These are phyloP conservation scores for Hanseniaspora mollemarum DNA, from an alignment of 805 yeast genomes.

Conservation along the genomic window DNA sequence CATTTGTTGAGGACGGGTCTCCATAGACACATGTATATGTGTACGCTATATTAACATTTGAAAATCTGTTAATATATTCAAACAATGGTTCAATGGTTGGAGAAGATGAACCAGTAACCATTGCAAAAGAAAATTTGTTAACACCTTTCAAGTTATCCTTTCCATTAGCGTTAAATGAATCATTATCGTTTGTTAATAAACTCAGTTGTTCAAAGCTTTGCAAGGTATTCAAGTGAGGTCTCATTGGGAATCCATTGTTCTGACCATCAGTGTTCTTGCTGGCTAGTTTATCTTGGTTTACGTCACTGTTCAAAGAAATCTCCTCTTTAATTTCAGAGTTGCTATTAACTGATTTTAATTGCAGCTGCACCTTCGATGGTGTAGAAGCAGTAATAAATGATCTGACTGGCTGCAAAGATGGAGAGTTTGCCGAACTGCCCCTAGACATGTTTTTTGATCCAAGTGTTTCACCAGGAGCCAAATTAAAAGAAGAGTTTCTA, in stretches of 20 bases:
- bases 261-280: background rate
- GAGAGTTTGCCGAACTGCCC: background rate
- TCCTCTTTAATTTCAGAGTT: background rate
- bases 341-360: slow-evolving; percentile 13
- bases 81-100: slow-evolving; percentile 60
- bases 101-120: slow-evolving; percentile 55
- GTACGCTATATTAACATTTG: slow-evolving; percentile 31
- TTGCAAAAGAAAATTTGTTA: slow-evolving; percentile 33
- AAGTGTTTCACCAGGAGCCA: slow-evolving; percentile 1
- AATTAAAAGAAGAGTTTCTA: slow-evolving; percentile 4
- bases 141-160: slow-evolving; percentile 16
- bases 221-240: slow-evolving; percentile 16
- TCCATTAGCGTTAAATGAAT: slow-evolving; percentile 5
- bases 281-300: too few relatives aligned
- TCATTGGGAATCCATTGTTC: slow-evolving; percentile 19
- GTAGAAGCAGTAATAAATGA: slow-evolving; percentile 13
- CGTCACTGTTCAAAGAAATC: background rate
- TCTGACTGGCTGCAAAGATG: slow-evolving; percentile 8
- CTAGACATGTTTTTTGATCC: slow-evolving; percentile 16
- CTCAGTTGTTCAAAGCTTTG: slow-evolving; percentile 16
- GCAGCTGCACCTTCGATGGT: slow-evolving; percentile 16
- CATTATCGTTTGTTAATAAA: slow-evolving; percentile 17
- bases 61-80: slow-evolving; percentile 40
- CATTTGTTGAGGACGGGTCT: slow-evolving; percentile 41
- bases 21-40: slow-evolving; percentile 55